Evolutionary conservation across 257 asterid species (phyloP), one percentile per base, ranked within the genome.

Genomic region (Pogostemon cablin): DNA sequence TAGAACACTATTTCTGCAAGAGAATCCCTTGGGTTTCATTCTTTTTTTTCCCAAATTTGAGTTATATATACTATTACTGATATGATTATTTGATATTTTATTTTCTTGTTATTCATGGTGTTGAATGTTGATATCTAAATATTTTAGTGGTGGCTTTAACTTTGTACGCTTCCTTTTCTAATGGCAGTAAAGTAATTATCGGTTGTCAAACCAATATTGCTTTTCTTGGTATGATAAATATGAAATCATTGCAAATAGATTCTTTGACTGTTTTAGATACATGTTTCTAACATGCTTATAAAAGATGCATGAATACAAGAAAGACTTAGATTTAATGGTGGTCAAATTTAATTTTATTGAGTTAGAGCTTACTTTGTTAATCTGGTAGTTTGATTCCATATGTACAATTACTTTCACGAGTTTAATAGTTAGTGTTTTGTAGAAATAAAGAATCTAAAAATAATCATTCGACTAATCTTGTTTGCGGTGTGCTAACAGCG

Each of bases 21-120:
- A 43, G 65, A 38, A 17, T 12, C 62, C 9, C 58, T 67, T 49
- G 52, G 50, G 17, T 69, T 11, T 38, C 54, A 46, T 71, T 58
- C 37, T 61, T 57, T 59, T 2, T 42, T 49, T 55, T 25, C 48
- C 11, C 65, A 37, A 7, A 58, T 20, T 55, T 50, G 58, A 34
- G 15, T 7, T 49, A 32, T 68, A 42, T 11, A 1, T 5, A 17
- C 6, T 61, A 34, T 54, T 11, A 2, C 46, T 50, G 57, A 15
- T 50, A 3, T 7, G 12, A 48, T 11, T 6, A 44, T 49, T 49
- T 11, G 2, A 6, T 12, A 37, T n/a, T 38, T 39, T 60, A 6
- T 39, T 5, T 11, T 38, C 52, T 44, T 44, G 6, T 64, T 57
- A 32, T 32, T 65, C 34, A 9, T 11, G 9, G 4, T 42, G 12